Base-by-base conservation (phyloP, 192 early-diverging fungal species). In the Backusella australiensis region DNA sequence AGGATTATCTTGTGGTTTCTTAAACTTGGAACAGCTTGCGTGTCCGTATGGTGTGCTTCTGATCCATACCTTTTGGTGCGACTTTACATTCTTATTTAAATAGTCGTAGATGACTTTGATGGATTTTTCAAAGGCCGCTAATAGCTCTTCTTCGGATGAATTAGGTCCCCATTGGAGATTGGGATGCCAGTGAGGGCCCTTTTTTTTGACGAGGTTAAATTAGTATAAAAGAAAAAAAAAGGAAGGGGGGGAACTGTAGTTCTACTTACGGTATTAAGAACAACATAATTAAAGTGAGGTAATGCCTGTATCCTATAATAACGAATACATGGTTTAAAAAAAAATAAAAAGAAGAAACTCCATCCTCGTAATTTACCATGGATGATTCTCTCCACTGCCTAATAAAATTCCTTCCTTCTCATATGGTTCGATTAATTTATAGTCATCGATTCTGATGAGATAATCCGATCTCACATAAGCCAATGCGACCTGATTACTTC, bases 171-270 rank as follows among this genome's bases (percentile, higher is more conserved):
- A 81, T 15, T 72, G 26, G 6, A 73, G 17, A 21, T 71, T 67
- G 1, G 52, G 75, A 72, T 79, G 78, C 82, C 82, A 83, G 34
- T 83, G 82, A 32, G 82, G 71, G 3, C 75, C 82, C 72, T 81
- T 42, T 53, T 70, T 35, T 35, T 26, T 36, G 34, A 21, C 17
- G 34, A 6, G 9, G 35, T 32, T 44, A 21, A 34, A 69, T 78
- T 21, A 44, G 35, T 66, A 39, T 2, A 63, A 35, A 19, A 36
- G 9, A 44, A 53, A 12, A 34, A 36, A 56, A 34, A 5, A 39
- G n/a, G 26, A 2, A 29, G 1, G 6, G 0, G 3, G 15, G 15
- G 9, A 8, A 26, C 5, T 46, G 17, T 41, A 9, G 17, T 12
- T 44, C 7, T 17, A 73, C 71, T 73, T 76, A 81, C 80, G 17